Evolutionary conservation across 73 alveolate species (phyloP).

Genomic region (Paramecium pentaurelia): DNA sequence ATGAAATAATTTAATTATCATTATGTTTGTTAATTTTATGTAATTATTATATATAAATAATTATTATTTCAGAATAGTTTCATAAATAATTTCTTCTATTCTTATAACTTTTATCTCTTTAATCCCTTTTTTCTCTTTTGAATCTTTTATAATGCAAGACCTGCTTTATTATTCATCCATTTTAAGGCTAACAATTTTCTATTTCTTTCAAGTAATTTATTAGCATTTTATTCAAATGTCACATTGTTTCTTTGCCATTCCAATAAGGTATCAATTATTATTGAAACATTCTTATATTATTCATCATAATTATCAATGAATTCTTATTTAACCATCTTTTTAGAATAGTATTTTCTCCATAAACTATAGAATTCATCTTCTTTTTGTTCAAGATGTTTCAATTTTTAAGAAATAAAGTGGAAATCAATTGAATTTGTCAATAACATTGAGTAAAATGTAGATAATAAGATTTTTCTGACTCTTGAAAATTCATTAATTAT

Average conservation of each 20-base stretch:
- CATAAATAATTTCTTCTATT: background rate
- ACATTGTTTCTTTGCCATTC: slow-evolving; percentile 12
- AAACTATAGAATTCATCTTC: background rate
- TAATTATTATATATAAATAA: background rate
- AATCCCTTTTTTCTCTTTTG: slow-evolving; percentile 39
- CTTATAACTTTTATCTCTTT: background rate
- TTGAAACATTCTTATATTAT: background rate
- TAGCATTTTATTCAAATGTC: slow-evolving; percentile 9
- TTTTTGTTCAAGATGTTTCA: background rate
- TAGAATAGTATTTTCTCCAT: background rate
- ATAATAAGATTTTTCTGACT: background rate
- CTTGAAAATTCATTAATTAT: background rate
- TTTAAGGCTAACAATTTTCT: slow-evolving; percentile 16
- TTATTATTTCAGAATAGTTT: background rate
- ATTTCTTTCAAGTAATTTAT: slow-evolving; percentile 28
- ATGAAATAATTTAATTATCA: background rate
- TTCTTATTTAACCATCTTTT: background rate
- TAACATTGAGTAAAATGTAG: slow-evolving; percentile 18
- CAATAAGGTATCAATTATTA: background rate
- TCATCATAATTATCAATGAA: background rate
- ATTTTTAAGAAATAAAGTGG: background rate
- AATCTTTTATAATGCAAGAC: background rate
- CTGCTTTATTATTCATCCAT: slow-evolving; percentile 35
- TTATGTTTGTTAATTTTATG: background rate
- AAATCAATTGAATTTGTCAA: slow-evolving; percentile 14